A percentile compares a stretch with the other conserved stretches of the same genome.
Evolutionary conservation across 352 stramenopile species (phyloP).

Genomic region (Elongisporangium prolatum): DNA sequence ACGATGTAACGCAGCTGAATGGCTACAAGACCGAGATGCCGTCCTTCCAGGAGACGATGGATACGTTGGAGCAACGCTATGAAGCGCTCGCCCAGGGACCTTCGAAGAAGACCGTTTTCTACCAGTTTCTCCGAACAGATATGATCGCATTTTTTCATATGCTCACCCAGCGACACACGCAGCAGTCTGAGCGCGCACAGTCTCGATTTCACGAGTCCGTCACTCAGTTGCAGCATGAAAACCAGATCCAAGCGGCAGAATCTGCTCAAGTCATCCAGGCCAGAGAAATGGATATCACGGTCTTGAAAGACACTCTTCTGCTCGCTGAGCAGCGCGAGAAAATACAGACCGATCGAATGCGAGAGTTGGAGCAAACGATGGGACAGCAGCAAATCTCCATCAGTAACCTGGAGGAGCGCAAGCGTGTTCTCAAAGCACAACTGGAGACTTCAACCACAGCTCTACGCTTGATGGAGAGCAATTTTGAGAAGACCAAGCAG

Average conservation of each 20-base stretch:
- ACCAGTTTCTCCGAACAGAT: constrained; percentile 62
- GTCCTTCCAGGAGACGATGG: constrained; percentile 33
- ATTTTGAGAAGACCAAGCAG: constrained; percentile 51
- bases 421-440: constrained; percentile 14
- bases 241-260: constrained; percentile 32
- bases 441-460: constrained; percentile 26
- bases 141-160: constrained; percentile 43
- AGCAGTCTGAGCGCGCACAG: constrained; percentile 19
- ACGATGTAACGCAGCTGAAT: constrained; percentile 19
- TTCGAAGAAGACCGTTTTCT: constrained; percentile 62
- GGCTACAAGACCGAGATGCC: background rate
- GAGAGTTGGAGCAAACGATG: constrained; percentile 28
- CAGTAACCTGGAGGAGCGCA: constrained; percentile 29
- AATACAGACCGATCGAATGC: constrained; percentile 28
- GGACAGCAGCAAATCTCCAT: constrained; percentile 33
- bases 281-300: constrained; percentile 35
- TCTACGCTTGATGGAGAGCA: constrained; percentile 26
- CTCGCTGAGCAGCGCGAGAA: background rate
- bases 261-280: constrained; percentile 40
- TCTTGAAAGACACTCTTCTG: constrained; percentile 51
- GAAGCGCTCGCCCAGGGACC: constrained; percentile 53
- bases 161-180: constrained; percentile 36
- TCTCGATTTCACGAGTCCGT: background rate
- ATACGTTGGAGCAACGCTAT: constrained; percentile 48
- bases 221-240: constrained; percentile 22